Base-by-base conservation (phyloP, 345 rosid species). In the Cardiospermum halicacabum region DNA sequence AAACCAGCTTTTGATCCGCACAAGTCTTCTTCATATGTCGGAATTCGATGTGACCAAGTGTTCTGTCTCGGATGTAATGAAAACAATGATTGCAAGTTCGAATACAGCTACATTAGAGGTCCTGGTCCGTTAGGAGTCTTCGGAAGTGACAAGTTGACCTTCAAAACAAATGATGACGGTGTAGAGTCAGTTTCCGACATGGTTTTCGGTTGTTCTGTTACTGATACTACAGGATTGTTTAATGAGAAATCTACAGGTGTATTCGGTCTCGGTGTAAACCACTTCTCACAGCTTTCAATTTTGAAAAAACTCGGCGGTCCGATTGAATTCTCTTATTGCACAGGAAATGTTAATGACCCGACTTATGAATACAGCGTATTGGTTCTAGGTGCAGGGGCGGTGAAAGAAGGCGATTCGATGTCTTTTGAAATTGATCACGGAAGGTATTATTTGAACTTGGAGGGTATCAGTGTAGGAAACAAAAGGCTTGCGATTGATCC, bases 251-350 rank as follows among this genome's bases (percentile, higher is more conserved):
- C 69, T 34, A 58, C 60, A 1, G 81, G 80, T 15, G 45, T 81
- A 0, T 55, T 81, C 15, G 83, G 88, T 9, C 83, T 84, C 2
- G 71, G 75, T 16, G 60, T 39, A 0, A 5, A 9, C 10, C 5
- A 39, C 32, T 9, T 26, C 9, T 19, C n/a, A 0, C 10, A 36
- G 3, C 43, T 56, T n/a, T 24, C 9, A 0, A 66, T 81, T 2
- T 11, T 80, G 2, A 64, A 50, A 9, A 18, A 62, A 8, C 34
- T 58, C 47, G 15, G 66, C 11, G 78, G n/a, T n/a, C n/a, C n/a
- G n/a, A n/a, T n/a, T n/a, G 47, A 4, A 11, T 81, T 78, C 34
- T 78, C 85, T 1, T 81, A 81, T 39, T 84, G 84, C 53, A 58
- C 77, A 25, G 84, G 85, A 1, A 72, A 56, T 8, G 11, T 75